Conservation (phyloP, 345 rosid genomes). For the Triadica sebifera region DNA sequence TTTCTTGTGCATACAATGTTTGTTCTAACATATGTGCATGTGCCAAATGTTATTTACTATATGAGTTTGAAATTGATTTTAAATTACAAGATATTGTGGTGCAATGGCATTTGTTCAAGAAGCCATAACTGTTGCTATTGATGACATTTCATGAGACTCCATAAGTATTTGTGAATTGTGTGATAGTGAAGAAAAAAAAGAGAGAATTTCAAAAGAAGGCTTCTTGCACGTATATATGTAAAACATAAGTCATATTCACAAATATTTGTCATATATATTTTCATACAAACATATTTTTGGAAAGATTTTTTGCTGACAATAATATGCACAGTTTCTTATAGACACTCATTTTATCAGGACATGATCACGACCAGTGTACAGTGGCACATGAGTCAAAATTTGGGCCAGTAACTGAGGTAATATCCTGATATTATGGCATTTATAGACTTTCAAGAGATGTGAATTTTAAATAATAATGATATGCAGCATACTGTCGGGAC, state of each 20-base stretch:
- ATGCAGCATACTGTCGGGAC: conserved; percentile 90
- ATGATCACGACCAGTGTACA: conserved; percentile 93
- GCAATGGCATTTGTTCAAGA: background rate
- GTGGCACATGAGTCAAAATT: conserved; percentile 46
- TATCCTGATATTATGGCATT: conserved; percentile 9
- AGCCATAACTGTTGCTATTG: conserved; percentile 9
- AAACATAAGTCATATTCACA: background rate
- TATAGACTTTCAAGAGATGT: conserved; percentile 13
- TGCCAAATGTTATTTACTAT: background rate
- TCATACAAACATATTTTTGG: background rate
- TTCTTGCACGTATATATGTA: background rate
- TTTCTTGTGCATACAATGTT: background rate
- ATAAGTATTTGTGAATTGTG: background rate
- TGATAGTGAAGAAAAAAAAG: background rate
- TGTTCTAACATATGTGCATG: background rate
- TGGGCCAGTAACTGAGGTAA: conserved; percentile 64
- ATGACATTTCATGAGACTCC: background rate
- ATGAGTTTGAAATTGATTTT: background rate
- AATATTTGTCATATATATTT: background rate
- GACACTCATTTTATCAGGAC: conserved; percentile 77
- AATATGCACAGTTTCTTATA: conserved; percentile 24
- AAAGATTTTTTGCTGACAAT: conserved; percentile 3
- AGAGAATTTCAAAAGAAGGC: background rate
- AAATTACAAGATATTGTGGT: too few relatives aligned
- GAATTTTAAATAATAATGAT: conserved; percentile 21